Conservation (phyloP, 371 early-diverging fungal species). For the Thermomucor indicae-seudaticae region DNA sequence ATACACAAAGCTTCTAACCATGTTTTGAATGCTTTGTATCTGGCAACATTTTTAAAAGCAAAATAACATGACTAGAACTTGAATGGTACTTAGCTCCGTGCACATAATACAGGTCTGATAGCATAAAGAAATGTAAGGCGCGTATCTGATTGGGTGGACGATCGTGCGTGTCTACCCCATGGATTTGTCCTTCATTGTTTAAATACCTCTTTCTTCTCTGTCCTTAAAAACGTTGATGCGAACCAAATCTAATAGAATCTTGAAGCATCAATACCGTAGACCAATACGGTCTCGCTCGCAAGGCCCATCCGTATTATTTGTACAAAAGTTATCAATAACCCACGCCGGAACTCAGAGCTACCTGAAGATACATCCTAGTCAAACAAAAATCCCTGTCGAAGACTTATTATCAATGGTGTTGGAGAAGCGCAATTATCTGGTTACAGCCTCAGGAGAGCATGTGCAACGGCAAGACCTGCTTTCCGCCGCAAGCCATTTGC, state of each 20-base stretch:
- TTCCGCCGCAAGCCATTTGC: not conserved
- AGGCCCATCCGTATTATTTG: not conserved
- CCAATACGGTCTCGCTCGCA: not conserved
- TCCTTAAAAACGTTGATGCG: not conserved
- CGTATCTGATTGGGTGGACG: too few relatives aligned
- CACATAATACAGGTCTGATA: too few relatives aligned
- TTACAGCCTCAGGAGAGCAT: not conserved
- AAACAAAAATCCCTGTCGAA: not conserved
- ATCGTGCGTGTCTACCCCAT: too few relatives aligned
- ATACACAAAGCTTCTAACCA: too few relatives aligned
- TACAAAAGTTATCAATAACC: not conserved
- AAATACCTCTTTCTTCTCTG: not conserved
- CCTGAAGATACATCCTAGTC: not conserved
- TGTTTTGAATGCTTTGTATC: too few relatives aligned
- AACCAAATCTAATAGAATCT: not conserved
- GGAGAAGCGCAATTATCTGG: not conserved
- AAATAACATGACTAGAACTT: too few relatives aligned
- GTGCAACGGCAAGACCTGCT: slow-evolving; percentile 1
- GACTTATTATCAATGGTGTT: slow-evolving; percentile 2
- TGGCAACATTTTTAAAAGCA: too few relatives aligned
- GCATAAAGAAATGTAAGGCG: too few relatives aligned
- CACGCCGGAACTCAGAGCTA: not conserved
- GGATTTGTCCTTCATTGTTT: too few relatives aligned
- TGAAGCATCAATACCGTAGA: not conserved
- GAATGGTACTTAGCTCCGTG: too few relatives aligned